Evolutionary conservation across 371 early-diverging fungal genomes (phyloP), one percentile per base, ranked within the genome.

Genomic region (Mortierella sp.): DNA sequence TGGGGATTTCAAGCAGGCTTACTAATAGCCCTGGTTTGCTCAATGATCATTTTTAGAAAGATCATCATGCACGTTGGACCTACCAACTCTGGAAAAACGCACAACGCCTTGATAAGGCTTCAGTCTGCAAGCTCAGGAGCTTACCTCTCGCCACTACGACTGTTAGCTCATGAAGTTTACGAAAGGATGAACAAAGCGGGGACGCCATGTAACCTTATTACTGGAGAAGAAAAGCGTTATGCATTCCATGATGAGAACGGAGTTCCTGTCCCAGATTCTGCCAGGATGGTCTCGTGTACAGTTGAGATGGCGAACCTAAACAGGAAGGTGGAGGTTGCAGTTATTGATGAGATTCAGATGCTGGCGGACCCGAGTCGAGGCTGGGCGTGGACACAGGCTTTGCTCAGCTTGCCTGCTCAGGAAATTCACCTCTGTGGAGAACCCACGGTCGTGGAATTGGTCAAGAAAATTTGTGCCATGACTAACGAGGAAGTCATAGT

Each of bases 261-360:
- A 32, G 45, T 2, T 49, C 84, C 72, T 6, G 55, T 24, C 1
- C 67, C 73, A 14, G 77, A 84, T 0, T 63, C 77, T 28, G 88
- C 92, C 8, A 83, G 84, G 0, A 59, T 93, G 65, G 84, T 87
- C 11, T 89, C 95, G 39, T 94, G 94, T 32, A 98, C 99, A 0
- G 90, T 98, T 20, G 98, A 98, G 84, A 97, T 98, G 99, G 93
- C 90, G 4, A 88, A 91, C 18, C 54, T 93, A 18, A 81, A 73
- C 18, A 73, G 81, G 28, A 73, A 75, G 3, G 77, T 93, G 65
- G 93, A 97, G 2, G 96, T 98, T 10, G 98, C 97, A 0, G 97
- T 98, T 1, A 86, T 98, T 20, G 98, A 98, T 78, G 98, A 98
- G 78, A 98, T 98, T 73, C 99, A 98, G 81, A 93, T 98, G 95